phyloP scores from a whole-genome alignment of 306 rosid genomes.

The Luffa aegyptiaca region DNA sequence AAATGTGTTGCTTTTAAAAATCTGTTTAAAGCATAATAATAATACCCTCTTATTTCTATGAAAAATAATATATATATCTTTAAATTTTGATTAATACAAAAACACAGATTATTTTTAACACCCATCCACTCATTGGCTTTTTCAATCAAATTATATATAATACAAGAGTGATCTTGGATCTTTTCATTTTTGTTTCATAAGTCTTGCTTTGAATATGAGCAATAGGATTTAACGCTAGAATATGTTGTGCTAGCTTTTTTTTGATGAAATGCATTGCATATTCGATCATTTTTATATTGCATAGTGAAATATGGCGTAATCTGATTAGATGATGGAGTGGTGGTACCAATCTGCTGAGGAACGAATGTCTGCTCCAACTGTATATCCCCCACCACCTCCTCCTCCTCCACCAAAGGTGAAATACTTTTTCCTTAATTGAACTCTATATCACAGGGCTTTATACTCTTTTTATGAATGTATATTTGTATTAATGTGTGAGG shows the following conservation, averaged over 20 bases:
- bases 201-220: background rate
- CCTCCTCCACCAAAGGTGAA: slow-evolving; percentile 96
- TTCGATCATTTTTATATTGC: background rate
- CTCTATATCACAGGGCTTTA: background rate
- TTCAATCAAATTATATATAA: background rate
- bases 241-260: background rate
- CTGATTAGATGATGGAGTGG: slow-evolving; percentile 96
- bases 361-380: slow-evolving; percentile 97
- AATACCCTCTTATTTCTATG: background rate
- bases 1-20: background rate
- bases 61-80: background rate
- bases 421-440: slow-evolving; percentile 5
- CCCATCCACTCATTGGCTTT: background rate
- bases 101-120: background rate
- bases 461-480: background rate
- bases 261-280: background rate
- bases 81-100: background rate
- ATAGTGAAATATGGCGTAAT: background rate
- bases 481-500: background rate
- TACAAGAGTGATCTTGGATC: background rate
- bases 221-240: background rate
- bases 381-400: slow-evolving; percentile 96
- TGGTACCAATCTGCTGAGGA: slow-evolving; percentile 99
- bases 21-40: background rate
- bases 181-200: background rate